Percentiles rank a stretch among this genome's conserved stretches.
Conservation (phyloP, 192 early-diverging fungal species). For the Backusella circina region DNA sequence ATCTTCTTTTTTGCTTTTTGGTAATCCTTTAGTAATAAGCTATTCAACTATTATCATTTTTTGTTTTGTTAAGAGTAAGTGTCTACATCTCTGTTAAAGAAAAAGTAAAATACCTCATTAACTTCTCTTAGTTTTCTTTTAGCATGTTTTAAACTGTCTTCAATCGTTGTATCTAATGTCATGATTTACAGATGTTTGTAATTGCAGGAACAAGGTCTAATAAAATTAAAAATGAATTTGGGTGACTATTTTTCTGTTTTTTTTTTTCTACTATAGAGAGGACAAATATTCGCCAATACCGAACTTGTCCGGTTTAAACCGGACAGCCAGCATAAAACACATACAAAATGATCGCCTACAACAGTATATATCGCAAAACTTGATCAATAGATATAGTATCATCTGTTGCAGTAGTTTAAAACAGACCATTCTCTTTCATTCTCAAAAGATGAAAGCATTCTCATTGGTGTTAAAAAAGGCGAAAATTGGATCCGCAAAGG, state of each 20-base stretch:
- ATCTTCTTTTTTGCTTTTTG: constrained; percentile 15
- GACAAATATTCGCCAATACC: no score
- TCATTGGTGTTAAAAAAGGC: no score
- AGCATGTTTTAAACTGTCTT: neutral
- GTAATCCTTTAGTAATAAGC: constrained; percentile 8
- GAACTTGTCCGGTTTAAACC: no score
- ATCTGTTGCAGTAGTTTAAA: no score
- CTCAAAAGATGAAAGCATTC: no score
- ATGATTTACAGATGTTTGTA: neutral
- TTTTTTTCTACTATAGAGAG: no score
- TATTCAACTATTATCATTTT: constrained; percentile 7
- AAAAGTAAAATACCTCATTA: constrained; percentile 4
- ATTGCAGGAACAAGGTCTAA: neutral
- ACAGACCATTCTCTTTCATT: no score
- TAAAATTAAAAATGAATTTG: neutral
- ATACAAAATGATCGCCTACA: no score
- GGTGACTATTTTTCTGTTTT: neutral
- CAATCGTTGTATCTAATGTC: neutral
- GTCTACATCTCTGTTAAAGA: neutral
- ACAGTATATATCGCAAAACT: no score
- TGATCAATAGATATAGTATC: no score
- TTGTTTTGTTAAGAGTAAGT: neutral
- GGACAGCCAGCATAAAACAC: no score
- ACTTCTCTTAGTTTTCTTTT: neutral
- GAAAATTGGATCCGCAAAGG: no score